Conservation (phyloP, 2,329 filamentous ascomycete genomes). For the Claviceps africana region DNA sequence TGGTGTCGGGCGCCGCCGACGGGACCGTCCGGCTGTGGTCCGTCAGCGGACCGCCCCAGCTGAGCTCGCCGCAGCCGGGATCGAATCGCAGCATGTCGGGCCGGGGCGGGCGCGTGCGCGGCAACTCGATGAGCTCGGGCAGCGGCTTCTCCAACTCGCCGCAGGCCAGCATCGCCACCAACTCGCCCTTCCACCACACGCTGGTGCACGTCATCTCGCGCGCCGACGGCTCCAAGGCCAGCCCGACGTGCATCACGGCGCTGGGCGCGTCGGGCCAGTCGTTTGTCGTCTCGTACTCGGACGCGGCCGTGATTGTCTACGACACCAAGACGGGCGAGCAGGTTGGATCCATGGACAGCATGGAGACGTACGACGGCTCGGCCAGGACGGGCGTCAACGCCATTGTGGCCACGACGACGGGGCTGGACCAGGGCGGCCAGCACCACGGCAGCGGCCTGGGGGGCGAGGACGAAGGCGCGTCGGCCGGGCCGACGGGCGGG, state of each 20-base stretch:
- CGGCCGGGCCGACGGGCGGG: conserved; percentile 60
- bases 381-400: conserved; percentile 70
- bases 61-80: conserved; percentile 65
- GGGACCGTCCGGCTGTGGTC: conserved; percentile 90
- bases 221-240: conserved; percentile 48
- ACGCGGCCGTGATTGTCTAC: conserved; percentile 81
- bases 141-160: conserved; percentile 83
- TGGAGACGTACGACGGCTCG: conserved; percentile 86
- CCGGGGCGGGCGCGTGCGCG: conserved; percentile 61
- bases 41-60: conserved; percentile 76
- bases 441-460: conserved; percentile 42
- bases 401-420: conserved; percentile 73
- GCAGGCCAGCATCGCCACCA: conserved; percentile 74
- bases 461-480: conserved; percentile 60
- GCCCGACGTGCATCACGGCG: conserved; percentile 85
- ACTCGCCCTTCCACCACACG: conserved; percentile 75
- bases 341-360: conserved; percentile 80
- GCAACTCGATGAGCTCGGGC: conserved; percentile 87
- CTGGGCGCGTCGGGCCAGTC: conserved; percentile 70
- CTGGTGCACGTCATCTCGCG: conserved; percentile 77
- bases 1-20: conserved; percentile 87
- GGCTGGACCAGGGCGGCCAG: conserved; percentile 54
- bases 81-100: conserved; percentile 40
- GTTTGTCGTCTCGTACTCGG: conserved; percentile 86
- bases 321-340: conserved; percentile 87